These are phyloP conservation scores for Lanmaoa rubissima DNA, from an alignment of 768 basidiomycete species.

Conservation along the genomic window DNA sequence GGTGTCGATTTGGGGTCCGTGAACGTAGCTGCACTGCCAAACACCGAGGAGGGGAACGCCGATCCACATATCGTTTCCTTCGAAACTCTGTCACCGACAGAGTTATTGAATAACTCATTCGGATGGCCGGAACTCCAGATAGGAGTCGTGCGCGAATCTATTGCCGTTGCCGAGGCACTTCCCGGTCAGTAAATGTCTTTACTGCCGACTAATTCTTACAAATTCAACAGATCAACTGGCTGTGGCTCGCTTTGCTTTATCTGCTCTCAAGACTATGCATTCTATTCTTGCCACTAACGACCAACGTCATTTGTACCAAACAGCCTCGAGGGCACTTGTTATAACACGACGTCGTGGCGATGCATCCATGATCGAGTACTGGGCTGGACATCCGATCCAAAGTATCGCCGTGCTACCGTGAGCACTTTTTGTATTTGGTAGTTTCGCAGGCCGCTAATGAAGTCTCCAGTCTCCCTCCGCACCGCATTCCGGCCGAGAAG, in stretches of 20 bases:
- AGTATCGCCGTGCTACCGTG: slow-evolving; percentile 80
- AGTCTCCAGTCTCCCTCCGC: slow-evolving; percentile 58
- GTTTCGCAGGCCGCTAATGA: background rate
- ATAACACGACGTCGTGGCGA: slow-evolving; percentile 80
- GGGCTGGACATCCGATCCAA: slow-evolving; percentile 79
- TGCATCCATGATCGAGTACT: slow-evolving; percentile 70
- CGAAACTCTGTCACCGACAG: slow-evolving; percentile 43
- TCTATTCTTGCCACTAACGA: slow-evolving; percentile 67
- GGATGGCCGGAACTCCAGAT: slow-evolving; percentile 97
- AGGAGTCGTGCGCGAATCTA: slow-evolving; percentile 88
- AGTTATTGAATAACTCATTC: slow-evolving; percentile 48
- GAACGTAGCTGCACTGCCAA: slow-evolving; percentile 39
- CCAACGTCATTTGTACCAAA: slow-evolving; percentile 75
- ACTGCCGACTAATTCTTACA: background rate
- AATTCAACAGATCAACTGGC: slow-evolving; percentile 66
- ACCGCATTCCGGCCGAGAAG: slow-evolving; percentile 74
- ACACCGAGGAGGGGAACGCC: slow-evolving; percentile 20
- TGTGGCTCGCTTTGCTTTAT: slow-evolving; percentile 87
- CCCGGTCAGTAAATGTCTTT: slow-evolving; percentile 57
- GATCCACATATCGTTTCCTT: slow-evolving; percentile 7
- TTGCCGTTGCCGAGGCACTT: slow-evolving; percentile 86
- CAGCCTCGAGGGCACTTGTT: slow-evolving; percentile 67
- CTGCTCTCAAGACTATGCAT: slow-evolving; percentile 74
- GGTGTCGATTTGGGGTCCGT: slow-evolving; percentile 82
- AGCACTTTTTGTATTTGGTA: slow-evolving; percentile 24